These are phyloP conservation scores for Populus tomentosa DNA, from an alignment of 441 rosid genomes.

Conservation along the genomic window DNA sequence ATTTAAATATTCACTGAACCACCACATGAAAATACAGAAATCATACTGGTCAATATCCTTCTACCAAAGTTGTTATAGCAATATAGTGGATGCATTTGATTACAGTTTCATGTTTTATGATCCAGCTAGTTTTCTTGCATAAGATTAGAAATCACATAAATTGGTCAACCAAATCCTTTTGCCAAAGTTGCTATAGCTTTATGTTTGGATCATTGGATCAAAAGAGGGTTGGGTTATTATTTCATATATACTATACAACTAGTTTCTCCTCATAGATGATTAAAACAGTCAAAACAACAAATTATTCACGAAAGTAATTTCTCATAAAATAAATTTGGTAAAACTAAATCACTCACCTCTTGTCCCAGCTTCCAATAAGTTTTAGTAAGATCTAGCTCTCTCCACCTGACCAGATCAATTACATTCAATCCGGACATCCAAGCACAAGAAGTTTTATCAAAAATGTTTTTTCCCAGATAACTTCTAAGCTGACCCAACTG, in stretches of 20 bases:
- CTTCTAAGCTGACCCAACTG: constrained; percentile 59
- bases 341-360: constrained; percentile 46
- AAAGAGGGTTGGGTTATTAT: not conserved
- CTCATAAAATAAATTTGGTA: not conserved
- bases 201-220: not conserved
- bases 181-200: not conserved
- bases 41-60: not conserved
- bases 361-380: constrained; percentile 52
- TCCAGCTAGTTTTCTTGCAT: not conserved
- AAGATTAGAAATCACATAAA: not conserved
- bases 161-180: not conserved
- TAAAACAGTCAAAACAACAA: not conserved
- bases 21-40: not conserved
- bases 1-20: not conserved
- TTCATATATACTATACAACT: not conserved
- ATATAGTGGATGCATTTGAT: not conserved
- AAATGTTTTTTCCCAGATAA: constrained; percentile 40
- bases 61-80: not conserved
- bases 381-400: constrained; percentile 64
- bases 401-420: constrained; percentile 80
- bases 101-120: not conserved
- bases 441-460: constrained; percentile 50
- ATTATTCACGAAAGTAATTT: not conserved
- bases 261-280: not conserved
- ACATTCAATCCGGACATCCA: constrained; percentile 98